Evolutionary conservation across 2,329 filamentous ascomycete genomes (phyloP).

Genomic region (Chaetomium sp.): DNA sequence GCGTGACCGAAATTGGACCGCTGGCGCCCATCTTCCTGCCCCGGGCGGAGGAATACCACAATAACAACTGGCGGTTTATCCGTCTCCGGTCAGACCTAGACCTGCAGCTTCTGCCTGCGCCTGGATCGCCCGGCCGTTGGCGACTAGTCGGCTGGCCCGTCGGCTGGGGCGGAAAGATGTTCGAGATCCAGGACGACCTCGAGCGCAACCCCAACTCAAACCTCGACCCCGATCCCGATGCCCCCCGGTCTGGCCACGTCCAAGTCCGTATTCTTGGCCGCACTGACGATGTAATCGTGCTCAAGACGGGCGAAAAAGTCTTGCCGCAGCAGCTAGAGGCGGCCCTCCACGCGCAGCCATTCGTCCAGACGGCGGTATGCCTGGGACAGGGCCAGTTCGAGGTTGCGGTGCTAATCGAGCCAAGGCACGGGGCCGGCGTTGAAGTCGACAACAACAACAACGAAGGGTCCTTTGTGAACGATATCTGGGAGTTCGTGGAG

Average conservation of each 20-base stretch:
- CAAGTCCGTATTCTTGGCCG: not conserved
- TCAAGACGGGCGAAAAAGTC: not conserved
- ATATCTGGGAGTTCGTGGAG: not conserved
- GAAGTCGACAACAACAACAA: not conserved
- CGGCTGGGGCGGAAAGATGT: not conserved
- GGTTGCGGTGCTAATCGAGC: not conserved
- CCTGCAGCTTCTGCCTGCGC: not conserved
- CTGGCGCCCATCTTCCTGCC: not conserved
- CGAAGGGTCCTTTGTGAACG: not conserved
- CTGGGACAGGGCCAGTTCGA: not conserved
- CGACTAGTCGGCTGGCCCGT: not conserved
- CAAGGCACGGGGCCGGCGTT: not conserved
- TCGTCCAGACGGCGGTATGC: not conserved
- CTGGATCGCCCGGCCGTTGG: not conserved
- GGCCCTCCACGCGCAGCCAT: not conserved
- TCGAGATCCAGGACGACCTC: not conserved
- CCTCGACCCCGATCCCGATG: no score
- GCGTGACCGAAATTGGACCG: not conserved
- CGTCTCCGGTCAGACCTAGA: not conserved
- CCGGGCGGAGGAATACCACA: no score
- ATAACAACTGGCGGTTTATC: not conserved
- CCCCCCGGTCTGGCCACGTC: not conserved
- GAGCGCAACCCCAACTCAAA: not conserved
- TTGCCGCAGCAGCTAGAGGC: not conserved
- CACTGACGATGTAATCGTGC: not conserved